Conservation (phyloP, 257 asterid genomes). For the Gynochthodes officinalis region DNA sequence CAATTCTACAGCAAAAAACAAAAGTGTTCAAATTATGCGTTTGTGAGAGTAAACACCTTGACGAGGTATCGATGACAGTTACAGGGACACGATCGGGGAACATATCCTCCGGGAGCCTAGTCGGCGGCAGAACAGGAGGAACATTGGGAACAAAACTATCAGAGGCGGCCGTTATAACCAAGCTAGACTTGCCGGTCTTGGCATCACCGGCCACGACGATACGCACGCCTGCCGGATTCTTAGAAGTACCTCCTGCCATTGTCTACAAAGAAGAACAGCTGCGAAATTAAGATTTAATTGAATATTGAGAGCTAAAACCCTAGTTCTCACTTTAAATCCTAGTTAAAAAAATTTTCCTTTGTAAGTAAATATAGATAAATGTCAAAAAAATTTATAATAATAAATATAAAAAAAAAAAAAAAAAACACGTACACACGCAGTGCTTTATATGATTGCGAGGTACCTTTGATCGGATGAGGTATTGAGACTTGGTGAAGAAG, state of each 20-base stretch:
- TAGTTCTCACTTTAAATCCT: neutral
- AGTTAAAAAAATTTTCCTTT: neutral
- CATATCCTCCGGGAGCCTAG: constrained; percentile 85
- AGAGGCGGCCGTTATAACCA: constrained; percentile 83
- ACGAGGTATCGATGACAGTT: constrained; percentile 88
- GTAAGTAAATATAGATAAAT: neutral
- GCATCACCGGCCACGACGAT: constrained; percentile 97
- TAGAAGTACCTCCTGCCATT: constrained; percentile 78
- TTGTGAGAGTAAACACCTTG: constrained; percentile 44
- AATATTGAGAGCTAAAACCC: constrained; percentile 21
- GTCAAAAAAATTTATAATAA: neutral
- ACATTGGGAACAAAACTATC: constrained; percentile 58
- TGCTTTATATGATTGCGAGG: neutral
- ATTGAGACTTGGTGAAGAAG: constrained; percentile 8
- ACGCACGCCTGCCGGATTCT: constrained; percentile 46
- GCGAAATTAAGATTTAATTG: neutral
- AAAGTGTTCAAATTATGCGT: neutral
- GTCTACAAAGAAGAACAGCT: constrained; percentile 2
- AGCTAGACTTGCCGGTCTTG: constrained; percentile 88
- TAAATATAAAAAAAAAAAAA: too few relatives aligned
- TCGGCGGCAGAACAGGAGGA: constrained; percentile 82
- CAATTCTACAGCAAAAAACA: too few relatives aligned
- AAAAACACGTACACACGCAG: neutral
- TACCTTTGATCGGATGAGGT: neutral
- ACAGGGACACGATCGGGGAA: constrained; percentile 91